Percentiles rank a stretch among this genome's conserved stretches.
phyloP scores from a whole-genome alignment of 1,139 yeast species.

The Wickerhamomyces sp. region DNA sequence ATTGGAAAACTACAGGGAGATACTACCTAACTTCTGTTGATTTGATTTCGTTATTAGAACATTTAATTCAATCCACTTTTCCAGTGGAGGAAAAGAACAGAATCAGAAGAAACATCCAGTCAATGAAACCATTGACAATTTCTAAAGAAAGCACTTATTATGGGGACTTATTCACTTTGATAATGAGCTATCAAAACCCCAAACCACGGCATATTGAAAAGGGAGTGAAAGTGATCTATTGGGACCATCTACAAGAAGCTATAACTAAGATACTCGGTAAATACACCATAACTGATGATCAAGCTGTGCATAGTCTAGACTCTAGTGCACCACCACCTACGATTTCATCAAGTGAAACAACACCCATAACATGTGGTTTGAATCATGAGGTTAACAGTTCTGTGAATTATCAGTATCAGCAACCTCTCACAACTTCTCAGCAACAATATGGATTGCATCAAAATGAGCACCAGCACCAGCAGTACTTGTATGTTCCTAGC shows the following conservation, averaged over 20 bases:
- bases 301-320: too few species aligned
- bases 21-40: constrained; percentile 66
- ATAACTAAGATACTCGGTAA: constrained; percentile 58
- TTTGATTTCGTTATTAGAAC: constrained; percentile 53
- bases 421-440: neutral
- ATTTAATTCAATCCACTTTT: constrained; percentile 48
- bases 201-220: constrained; percentile 71
- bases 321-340: too few species aligned
- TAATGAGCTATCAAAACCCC: constrained; percentile 64
- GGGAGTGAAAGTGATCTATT: constrained; percentile 64
- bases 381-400: constrained; percentile 3
- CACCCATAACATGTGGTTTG: too few species aligned
- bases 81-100: constrained; percentile 69
- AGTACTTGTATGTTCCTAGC: too few species aligned
- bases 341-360: neutral
- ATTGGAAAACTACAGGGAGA: constrained; percentile 45
- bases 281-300: constrained; percentile 37
- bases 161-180: constrained; percentile 47
- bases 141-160: constrained; percentile 31
- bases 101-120: constrained; percentile 63
- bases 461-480: neutral
- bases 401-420: neutral
- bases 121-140: constrained; percentile 59
- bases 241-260: constrained; percentile 54
- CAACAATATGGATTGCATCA: too few species aligned